Evolutionary conservation across 192 early-diverging fungal species (phyloP).

Genomic region (Linnemannia schmuckeri): DNA sequence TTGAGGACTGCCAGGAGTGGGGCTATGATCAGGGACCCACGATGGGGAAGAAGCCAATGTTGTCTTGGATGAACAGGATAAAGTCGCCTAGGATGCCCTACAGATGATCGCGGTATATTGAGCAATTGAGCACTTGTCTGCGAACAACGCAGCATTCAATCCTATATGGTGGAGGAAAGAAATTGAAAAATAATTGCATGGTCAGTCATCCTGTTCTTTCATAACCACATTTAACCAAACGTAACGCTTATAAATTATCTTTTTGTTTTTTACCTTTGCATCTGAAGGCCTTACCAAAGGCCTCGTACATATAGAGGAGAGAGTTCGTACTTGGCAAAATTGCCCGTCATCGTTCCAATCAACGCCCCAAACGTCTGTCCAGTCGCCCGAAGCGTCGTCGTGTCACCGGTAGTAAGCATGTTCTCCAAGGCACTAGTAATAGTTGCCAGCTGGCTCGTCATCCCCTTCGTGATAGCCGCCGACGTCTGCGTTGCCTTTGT

Average conservation of each 20-base stretch:
- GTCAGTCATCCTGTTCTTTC: too few species aligned
- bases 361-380: neutral
- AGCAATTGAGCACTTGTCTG: constrained; percentile 11
- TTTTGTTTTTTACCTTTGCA: neutral
- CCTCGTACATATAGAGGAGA: neutral
- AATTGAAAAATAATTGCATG: neutral
- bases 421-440: neutral
- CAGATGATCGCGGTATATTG: neutral
- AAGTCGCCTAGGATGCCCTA: neutral
- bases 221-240: too few species aligned
- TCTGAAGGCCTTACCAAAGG: neutral
- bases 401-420: neutral
- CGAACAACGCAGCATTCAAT: constrained; percentile 6
- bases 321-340: neutral
- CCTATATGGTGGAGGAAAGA: neutral
- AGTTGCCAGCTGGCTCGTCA: neutral
- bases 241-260: too few species aligned
- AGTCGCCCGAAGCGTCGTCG: neutral
- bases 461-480: neutral
- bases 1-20: constrained; percentile 1
- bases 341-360: neutral
- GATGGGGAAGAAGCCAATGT: neutral
- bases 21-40: constrained; percentile 7
- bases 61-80: constrained; percentile 4
- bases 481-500: neutral